Conservation (phyloP, 345 rosid genomes). For the Salix koriyanagi region DNA sequence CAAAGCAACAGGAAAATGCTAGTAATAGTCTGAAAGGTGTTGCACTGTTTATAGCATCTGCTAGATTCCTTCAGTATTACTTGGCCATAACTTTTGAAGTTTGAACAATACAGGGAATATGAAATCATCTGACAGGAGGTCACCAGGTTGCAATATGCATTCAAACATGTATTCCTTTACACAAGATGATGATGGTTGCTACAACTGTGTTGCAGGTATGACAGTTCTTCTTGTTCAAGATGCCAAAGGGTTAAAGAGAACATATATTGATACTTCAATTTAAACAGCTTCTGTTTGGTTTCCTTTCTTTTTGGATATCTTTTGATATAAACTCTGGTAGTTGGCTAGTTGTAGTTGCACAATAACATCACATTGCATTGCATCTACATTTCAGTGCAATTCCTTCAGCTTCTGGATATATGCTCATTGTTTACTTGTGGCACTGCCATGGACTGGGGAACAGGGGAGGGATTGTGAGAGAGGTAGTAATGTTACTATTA, state of each 20-base stretch:
- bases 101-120: constrained; percentile 40
- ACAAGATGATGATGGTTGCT: constrained; percentile 50
- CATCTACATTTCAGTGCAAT: background rate
- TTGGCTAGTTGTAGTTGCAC: background rate
- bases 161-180: constrained; percentile 47
- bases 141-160: constrained; percentile 38
- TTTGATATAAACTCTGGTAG: background rate
- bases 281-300: background rate
- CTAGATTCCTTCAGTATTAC: background rate
- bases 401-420: background rate
- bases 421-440: background rate
- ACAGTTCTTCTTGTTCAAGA: constrained; percentile 6
- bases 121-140: constrained; percentile 36
- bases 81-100: constrained; percentile 15
- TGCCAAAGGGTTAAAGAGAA: background rate
- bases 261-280: background rate
- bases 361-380: background rate
- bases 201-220: constrained; percentile 54
- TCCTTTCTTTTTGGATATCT: background rate
- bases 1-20: constrained; percentile 47
- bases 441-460: background rate
- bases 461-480: background rate
- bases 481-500: background rate
- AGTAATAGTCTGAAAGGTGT: constrained; percentile 40
- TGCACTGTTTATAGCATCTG: constrained; percentile 5